Percentiles rank a stretch among this genome's conserved stretches.
phyloP scores from a whole-genome alignment of 306 rosid species.

The Pyrus betulifolia region DNA sequence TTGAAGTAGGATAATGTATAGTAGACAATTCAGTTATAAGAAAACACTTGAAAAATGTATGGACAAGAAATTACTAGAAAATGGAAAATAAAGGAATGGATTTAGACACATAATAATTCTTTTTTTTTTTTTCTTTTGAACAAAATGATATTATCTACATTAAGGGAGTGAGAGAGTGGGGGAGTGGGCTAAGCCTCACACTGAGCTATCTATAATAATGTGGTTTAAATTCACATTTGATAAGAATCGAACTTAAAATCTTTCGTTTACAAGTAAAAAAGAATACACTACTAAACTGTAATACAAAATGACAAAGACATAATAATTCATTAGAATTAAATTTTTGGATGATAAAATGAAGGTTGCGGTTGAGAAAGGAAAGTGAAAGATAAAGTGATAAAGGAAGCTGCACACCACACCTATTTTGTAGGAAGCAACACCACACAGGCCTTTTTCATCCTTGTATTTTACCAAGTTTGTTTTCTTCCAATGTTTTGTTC shows the following conservation, averaged over 20 bases:
- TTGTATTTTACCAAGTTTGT: neutral
- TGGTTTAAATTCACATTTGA: too few relatives aligned
- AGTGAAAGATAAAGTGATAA: constrained; percentile 74
- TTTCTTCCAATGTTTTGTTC: neutral
- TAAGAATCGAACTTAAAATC: accelerated
- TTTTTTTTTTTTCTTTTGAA: too few relatives aligned
- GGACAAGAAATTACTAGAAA: neutral
- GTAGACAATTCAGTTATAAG: too few relatives aligned
- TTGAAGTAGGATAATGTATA: neutral
- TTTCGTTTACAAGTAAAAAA: too few relatives aligned
- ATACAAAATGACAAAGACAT: neutral
- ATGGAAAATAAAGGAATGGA: neutral
- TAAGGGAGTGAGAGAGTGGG: too few relatives aligned
- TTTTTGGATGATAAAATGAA: neutral
- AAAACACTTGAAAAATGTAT: neutral
- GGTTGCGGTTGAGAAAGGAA: constrained; percentile 67
- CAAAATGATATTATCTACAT: too few relatives aligned
- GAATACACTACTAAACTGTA: too few relatives aligned
- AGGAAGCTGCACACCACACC: constrained; percentile 45
- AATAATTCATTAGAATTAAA: neutral
- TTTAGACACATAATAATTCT: neutral
- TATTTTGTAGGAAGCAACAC: constrained; percentile 20
- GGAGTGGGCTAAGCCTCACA: too few relatives aligned
- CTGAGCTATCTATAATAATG: too few relatives aligned
- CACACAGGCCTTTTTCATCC: constrained; percentile 16